Conservation (phyloP, 257 asterid species). For the Jacaranda mimosifolia region DNA sequence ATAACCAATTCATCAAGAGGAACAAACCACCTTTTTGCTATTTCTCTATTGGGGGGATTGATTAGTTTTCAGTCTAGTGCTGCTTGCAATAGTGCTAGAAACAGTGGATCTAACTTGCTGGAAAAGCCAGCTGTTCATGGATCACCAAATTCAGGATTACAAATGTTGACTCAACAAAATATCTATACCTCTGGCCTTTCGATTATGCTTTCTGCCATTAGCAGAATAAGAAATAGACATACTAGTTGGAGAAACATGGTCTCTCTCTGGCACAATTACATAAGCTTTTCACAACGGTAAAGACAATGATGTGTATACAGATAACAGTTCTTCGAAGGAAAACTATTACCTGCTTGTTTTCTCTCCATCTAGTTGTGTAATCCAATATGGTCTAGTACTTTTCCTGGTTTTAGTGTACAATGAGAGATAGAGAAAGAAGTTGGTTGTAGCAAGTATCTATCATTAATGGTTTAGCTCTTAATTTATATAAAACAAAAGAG, state of each 20-base stretch:
- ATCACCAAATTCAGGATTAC: conserved; percentile 52
- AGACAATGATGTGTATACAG: conserved; percentile 46
- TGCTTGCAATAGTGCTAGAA: conserved; percentile 47
- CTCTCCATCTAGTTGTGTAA: conserved; percentile 80
- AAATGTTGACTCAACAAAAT: conserved; percentile 59
- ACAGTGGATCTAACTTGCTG: conserved; percentile 27
- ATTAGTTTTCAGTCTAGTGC: conserved; percentile 29
- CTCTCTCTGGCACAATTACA: conserved; percentile 68
- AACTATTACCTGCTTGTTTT: conserved; percentile 74
- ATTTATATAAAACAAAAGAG: no score
- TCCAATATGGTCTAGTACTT: conserved; percentile 66
- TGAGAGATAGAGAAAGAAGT: no score
- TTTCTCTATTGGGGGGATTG: conserved; percentile 65
- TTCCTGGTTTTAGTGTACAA: conserved; percentile 61
- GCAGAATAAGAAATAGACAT: conserved; percentile 73
- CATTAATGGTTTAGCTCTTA: no score
- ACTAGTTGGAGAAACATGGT: conserved; percentile 74
- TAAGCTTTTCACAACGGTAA: conserved; percentile 70
- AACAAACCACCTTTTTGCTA: conserved; percentile 87
- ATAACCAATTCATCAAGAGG: conserved; percentile 67
- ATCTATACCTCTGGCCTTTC: conserved; percentile 59
- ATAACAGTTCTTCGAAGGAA: conserved; percentile 51
- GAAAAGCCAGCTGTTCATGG: conserved; percentile 48
- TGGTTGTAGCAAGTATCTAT: no score
- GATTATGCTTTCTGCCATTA: conserved; percentile 58